Evolutionary conservation across 345 rosid genomes (phyloP), one percentile per base, ranked within the genome.

Genomic region (Boechera divaricarpa): DNA sequence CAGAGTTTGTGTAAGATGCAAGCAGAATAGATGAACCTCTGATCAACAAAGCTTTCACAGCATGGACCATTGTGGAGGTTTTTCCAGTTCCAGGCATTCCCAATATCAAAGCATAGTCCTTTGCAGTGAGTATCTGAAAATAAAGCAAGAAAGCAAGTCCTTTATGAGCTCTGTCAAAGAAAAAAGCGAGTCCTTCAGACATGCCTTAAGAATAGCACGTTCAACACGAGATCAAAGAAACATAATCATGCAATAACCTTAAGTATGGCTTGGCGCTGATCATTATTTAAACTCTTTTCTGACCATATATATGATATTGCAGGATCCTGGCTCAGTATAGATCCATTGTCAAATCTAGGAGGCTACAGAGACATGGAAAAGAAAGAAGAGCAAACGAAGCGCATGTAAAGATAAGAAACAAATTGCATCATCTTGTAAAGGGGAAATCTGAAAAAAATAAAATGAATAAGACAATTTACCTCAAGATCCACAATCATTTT

Each of bases 31-130:
- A 86, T 82, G 99, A 85, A 66, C 98, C 98, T 86, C 97, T 88
- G 79, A 89, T 83, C 86, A 92, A 81, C 86, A 95, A 84, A 73
- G 99, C 99, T 83, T 87, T 95, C 81, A 91, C 96, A 76, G 98
- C 99, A 85, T 92, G 92, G 61, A 91, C 99, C 92, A 92, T 87
- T 2, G 99, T 92, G 29, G 96, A 89, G 80, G 99, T 95, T 87
- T 95, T 95, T 79, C 99, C 99, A 16, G 99, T 92, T 77, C 99
- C 99, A 63, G 99, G 99, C 99, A 95, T 95, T 79, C 99, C 99
- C 35, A 95, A 82, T 82, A 95, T 92, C 81, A 92, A 77, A 38
- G 98, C 89, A 81, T 95, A 95, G 84, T 95, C 97, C 87, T 84
- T 95, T 57, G 94, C 96, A 32, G 98, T 83, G 77, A 95, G 94